Percentiles rank a stretch among this genome's conserved stretches.
Evolutionary conservation across 2,329 filamentous ascomycete genomes (phyloP).

Genomic region (Aspergillus ochraceoroseus): DNA sequence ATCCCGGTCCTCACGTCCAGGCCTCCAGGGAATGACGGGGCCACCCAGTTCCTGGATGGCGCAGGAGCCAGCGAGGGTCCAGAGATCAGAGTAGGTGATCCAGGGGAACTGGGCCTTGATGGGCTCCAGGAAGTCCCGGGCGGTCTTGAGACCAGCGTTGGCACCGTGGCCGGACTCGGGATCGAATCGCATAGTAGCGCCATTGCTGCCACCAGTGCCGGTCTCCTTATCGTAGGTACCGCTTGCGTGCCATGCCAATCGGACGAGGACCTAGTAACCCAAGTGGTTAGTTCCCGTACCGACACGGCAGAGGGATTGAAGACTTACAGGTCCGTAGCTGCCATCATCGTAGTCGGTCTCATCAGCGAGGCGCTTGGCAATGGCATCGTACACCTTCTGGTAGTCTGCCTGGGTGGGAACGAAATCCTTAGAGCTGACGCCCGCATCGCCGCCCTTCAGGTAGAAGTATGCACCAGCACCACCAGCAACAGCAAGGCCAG

Average conservation of each 20-base stretch:
- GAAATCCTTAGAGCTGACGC: conserved; percentile 50
- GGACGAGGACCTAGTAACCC: conserved; percentile 58
- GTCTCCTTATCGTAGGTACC: conserved; percentile 89
- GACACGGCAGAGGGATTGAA: neutral
- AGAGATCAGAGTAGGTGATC: conserved; percentile 95
- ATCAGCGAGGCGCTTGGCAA: conserved; percentile 75
- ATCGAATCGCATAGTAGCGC: conserved; percentile 92
- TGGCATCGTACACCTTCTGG: conserved; percentile 88
- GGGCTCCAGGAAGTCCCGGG: conserved; percentile 88
- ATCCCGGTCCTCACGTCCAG: conserved; percentile 77
- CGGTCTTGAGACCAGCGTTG: conserved; percentile 81
- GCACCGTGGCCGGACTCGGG: conserved; percentile 87
- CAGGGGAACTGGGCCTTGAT: conserved; percentile 87
- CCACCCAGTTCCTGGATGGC: conserved; percentile 95
- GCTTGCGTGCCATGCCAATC: conserved; percentile 89
- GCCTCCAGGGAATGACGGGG: conserved; percentile 79
- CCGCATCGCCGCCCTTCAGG: conserved; percentile 47
- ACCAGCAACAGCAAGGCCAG: conserved; percentile 55
- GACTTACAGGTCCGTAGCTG: conserved; percentile 74
- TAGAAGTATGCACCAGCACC: conserved; percentile 64
- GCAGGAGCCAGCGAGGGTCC: conserved; percentile 81
- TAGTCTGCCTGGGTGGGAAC: conserved; percentile 79
- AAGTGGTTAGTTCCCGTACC: conserved; percentile 4
- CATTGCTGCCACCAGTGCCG: conserved; percentile 86
- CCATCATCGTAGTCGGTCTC: conserved; percentile 95